Base-by-base conservation (phyloP, 345 rosid species). In the Nephelium lappaceum region DNA sequence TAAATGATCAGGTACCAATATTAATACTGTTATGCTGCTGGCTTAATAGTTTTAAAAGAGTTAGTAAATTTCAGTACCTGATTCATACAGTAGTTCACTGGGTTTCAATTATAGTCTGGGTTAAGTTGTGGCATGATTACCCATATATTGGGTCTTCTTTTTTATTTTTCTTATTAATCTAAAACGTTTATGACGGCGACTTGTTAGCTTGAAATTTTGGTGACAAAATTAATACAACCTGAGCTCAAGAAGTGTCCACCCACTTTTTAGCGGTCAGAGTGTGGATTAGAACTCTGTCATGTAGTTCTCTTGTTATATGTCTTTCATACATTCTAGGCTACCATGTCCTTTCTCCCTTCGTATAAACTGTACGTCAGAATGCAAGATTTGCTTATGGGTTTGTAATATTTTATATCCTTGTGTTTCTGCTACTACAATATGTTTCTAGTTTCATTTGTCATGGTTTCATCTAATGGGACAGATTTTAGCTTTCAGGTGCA, bases 401-500 rank as follows among this genome's bases (percentile, higher is more conserved):
- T n/a, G 69, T 16, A 51, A 12, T 23, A 18, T 47, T 61, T 72
- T 72, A 24, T 12, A 23, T 51, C 11, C 25, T 76, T 12, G 14
- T 47, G 21, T 69, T 73, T 73, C 53, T 58, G 47, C 53, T 25
- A 70, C 64, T 1, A 36, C 38, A 55, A 65, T 79, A 27, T 74
- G 19, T 45, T 58, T 71, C 36, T 7, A 31, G 77, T 65, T 64
- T 43, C 73, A 53, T 82, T 62, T n/a, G 55, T 76, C 71, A 42
- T 75, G 36, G 23, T 71, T 79, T 79, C 16, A 23, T 72, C 78
- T 78, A 27, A 85, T 71, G 39, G 47, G 63, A 68, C 72, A 63
- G 69, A 47, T 49, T 58, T 72, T 70, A 49, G 55, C 60, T 80
- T 5, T 80, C 88, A 95, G 99, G 98, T 87, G 58, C 91, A 91